Evolutionary conservation across 2,329 filamentous ascomycete species (phyloP), one percentile per base, ranked within the genome.

Genomic region (Colletotrichum zoysiae): DNA sequence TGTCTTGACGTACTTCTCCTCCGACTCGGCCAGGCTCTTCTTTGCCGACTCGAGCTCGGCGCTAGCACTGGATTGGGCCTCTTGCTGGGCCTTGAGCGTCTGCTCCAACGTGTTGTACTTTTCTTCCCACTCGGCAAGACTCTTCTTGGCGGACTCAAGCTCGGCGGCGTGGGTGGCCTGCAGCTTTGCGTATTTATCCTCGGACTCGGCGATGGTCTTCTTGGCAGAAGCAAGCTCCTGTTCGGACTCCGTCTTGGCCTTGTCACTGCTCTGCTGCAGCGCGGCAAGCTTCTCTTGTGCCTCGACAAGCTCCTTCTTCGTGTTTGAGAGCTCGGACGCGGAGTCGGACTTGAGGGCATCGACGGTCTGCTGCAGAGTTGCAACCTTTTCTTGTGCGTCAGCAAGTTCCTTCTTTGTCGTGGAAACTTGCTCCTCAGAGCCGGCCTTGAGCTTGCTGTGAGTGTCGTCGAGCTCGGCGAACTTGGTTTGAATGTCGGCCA

Each of bases 381-480:
- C 61, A 33, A 73, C 67, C 76, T 80, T 79, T 51, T 76, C 76
- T 70, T 78, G 74, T 73, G 75, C 74, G 42, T 77, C 75, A 30
- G 75, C 75, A 40, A 74, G 71, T 33, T 78, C 77, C 74, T 78
- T 79, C 78, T 78, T 75, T 4, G 79, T 74, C 35, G 79, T 74
- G 1, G 75, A 74, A 23, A 79, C 57, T 48, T 81, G 78, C 44
- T 76, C 77, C 9, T 80, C 79, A n/a, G 81, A 78, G 55, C 79
- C 74, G 62, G 76, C 78, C 77, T 79, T 79, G 9, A 79, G 70
- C 55, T 74, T 70, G 23, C 76, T 75, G 70, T 77, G 74, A 18
- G 75, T 74, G 70, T 77, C 74, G 65, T 82, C 75, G 23, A 81
- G 76, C n/a, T 78, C 51, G 38, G 76, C 75, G 44, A 78, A 77